Evolutionary conservation across 176 grass and related monocot genomes (phyloP), one percentile per base, ranked within the genome.

Genomic region (Oropetium thomaeum): DNA sequence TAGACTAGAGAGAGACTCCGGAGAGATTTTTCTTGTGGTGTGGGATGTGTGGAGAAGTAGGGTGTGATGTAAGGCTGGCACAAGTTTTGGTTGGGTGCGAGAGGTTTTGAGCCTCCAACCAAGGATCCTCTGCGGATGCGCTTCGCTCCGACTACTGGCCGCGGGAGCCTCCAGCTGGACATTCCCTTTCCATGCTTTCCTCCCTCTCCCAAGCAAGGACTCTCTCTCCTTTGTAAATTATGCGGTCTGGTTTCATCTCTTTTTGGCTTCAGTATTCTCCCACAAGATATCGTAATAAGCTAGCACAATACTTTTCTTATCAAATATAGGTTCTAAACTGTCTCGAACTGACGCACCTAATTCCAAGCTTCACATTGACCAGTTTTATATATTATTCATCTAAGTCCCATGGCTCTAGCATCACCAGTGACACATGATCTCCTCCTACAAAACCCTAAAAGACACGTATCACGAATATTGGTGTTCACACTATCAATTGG

Each of bases 81-180:
- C 53, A 26, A 29, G 45, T 58, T 75, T 62, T 47, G 40, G 34
- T 70, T 67, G 75, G 28, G 19, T 39, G 43, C 52, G 71, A 58
- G 82, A 65, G 78, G 69, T 77, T 62, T 42, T 37, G 52, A 70
- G 72, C 62, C 63, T 86, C 60, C 65, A 79, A 1, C 70, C n/a
- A 12, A 77, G 43, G 77, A 84, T 83, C 67, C 64, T 69, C 79
- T 85, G 76, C 29, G 78, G 87, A 90, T 82, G 83, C 61, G 62
- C 61, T 67, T 74, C 80, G 28, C 49, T 45, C 75, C 58, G 15
- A 40, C 48, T 71, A 4, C 58, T 51, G 61, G 73, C 17, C 43
- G 44, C 72, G 40, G 65, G 60, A 12, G 40, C 78, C 78, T 34
- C 83, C 87, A 76, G 43, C 71, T 84, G 72, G 60, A 76, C 82